Conservation (phyloP, 768 basidiomycete species). For the Cystobasidium tubakii region DNA sequence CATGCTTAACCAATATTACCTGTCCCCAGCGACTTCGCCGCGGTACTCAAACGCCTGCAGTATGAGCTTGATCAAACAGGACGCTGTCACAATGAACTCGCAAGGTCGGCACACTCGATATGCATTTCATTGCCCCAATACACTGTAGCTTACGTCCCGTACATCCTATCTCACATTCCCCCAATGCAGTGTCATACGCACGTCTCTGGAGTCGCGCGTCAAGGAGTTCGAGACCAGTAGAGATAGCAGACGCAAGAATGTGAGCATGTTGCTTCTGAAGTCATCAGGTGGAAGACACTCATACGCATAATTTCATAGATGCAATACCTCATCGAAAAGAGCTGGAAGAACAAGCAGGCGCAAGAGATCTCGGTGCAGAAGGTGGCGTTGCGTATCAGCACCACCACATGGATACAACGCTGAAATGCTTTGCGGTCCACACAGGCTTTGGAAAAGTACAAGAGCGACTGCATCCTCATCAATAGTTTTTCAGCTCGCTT, state of each 20-base stretch:
- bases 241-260: conserved; percentile 65
- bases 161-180: not conserved
- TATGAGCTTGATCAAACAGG: conserved; percentile 79
- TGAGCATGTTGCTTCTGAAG: conserved; percentile 43
- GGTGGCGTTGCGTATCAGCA: conserved; percentile 42
- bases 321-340: conserved; percentile 65
- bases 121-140: too few relatives aligned
- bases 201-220: conserved; percentile 62
- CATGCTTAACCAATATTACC: conserved; percentile 16
- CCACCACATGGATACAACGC: not conserved
- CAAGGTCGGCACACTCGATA: conserved; percentile 59
- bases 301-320: not conserved
- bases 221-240: conserved; percentile 62
- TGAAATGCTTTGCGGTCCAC: not conserved
- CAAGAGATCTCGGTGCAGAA: conserved; percentile 80
- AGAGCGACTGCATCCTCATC: conserved; percentile 82
- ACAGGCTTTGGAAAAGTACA: conserved; percentile 81
- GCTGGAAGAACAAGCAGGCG: conserved; percentile 78
- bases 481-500: conserved; percentile 89
- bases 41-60: conserved; percentile 70
- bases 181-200: conserved; percentile 24
- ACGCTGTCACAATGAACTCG: conserved; percentile 64
- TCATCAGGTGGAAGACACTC: not conserved
- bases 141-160: not conserved
- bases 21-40: conserved; percentile 65